Evolutionary conservation across 192 early-diverging fungal species (phyloP).

Genomic region (Coemansia sp.): DNA sequence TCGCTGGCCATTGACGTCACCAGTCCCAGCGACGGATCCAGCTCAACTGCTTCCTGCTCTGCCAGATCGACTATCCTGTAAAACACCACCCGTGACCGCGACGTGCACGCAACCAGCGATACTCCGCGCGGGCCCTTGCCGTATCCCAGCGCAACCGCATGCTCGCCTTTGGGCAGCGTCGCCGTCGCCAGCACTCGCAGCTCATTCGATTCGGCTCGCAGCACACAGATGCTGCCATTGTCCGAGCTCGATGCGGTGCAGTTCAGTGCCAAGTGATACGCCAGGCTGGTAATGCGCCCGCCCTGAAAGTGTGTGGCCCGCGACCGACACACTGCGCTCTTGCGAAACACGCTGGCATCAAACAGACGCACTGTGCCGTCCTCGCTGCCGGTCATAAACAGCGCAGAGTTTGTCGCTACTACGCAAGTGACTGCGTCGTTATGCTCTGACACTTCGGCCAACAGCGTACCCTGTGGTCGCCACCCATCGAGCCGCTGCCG

Average conservation of each 20-base stretch:
- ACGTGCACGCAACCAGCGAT: constrained; percentile 36
- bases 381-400: constrained; percentile 80
- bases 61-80: constrained; percentile 17
- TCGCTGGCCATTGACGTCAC: constrained; percentile 27
- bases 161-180: constrained; percentile 17
- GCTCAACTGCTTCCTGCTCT: constrained; percentile 15
- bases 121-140: constrained; percentile 19
- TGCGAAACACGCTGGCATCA: constrained; percentile 77
- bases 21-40: constrained; percentile 23
- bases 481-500: constrained; percentile 55
- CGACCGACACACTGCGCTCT: constrained; percentile 80
- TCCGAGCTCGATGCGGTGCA: constrained; percentile 76
- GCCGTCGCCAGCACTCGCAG: constrained; percentile 20
- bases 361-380: constrained; percentile 84
- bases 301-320: constrained; percentile 69
- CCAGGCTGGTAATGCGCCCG: constrained; percentile 72
- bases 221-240: constrained; percentile 79
- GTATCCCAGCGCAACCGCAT: constrained; percentile 24
- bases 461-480: constrained; percentile 75
- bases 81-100: constrained; percentile 46
- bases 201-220: constrained; percentile 48
- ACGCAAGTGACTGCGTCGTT: constrained; percentile 73
- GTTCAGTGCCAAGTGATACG: constrained; percentile 75
- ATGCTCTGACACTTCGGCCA: constrained; percentile 84
- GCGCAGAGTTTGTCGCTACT: constrained; percentile 65